phyloP scores from a whole-genome alignment of 495 filamentous ascomycete genomes.

The Parathielavia appendiculata region DNA sequence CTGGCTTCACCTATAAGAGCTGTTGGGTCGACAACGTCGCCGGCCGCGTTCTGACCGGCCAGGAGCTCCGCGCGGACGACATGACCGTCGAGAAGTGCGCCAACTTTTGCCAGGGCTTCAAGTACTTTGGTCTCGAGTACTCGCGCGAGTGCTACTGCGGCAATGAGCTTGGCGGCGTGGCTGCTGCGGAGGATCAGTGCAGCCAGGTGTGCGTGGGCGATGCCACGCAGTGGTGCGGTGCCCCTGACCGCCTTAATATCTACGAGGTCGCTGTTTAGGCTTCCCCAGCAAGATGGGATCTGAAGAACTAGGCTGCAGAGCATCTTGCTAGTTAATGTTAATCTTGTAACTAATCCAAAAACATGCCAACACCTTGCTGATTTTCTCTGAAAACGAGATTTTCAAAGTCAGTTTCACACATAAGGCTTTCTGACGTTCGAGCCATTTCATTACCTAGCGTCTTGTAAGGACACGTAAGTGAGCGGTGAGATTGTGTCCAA shows the following conservation, averaged over 20 bases:
- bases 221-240: slow-evolving; percentile 16
- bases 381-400: too few relatives aligned
- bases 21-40: slow-evolving; percentile 35
- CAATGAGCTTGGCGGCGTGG: slow-evolving; percentile 11
- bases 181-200: slow-evolving; percentile 17
- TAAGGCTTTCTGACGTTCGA: too few relatives aligned
- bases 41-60: slow-evolving; percentile 22
- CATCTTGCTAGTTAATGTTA: neutral
- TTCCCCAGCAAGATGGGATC: neutral
- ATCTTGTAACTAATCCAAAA: neutral
- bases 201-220: slow-evolving; percentile 19
- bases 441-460: too few relatives aligned
- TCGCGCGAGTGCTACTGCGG: slow-evolving; percentile 23
- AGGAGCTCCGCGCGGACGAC: slow-evolving; percentile 13
- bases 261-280: slow-evolving; percentile 2
- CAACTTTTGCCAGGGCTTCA: slow-evolving; percentile 24
- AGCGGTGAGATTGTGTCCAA: too few relatives aligned
- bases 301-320: too few relatives aligned
- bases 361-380: too few relatives aligned
- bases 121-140: slow-evolving; percentile 20
- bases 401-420: too few relatives aligned
- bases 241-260: slow-evolving; percentile 14
- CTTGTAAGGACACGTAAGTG: too few relatives aligned
- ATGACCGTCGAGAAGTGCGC: slow-evolving; percentile 37
- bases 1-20: slow-evolving; percentile 30